phyloP scores from a whole-genome alignment of 805 yeast genomes.

The Kuraishia borneana region DNA sequence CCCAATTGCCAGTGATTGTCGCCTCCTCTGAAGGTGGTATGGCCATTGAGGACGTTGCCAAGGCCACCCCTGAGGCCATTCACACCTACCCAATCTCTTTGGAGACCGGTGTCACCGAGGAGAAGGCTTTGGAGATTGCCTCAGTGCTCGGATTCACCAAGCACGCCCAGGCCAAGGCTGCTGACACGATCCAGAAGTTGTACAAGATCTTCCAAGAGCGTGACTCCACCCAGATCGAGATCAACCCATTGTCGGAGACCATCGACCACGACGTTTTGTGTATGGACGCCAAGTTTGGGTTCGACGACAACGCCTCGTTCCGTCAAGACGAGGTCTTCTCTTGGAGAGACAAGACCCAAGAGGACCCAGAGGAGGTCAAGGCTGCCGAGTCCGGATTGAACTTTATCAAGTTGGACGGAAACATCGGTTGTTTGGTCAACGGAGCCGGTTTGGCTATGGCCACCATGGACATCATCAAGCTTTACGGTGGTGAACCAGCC shows the following conservation, averaged over 20 bases:
- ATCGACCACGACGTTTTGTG: slow-evolving; percentile 83
- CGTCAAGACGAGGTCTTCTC: slow-evolving; percentile 90
- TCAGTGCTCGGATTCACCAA: slow-evolving; percentile 69
- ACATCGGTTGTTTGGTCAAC: slow-evolving; percentile 96
- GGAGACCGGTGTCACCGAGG: slow-evolving; percentile 69
- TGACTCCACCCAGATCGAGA: slow-evolving; percentile 97
- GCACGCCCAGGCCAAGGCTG: slow-evolving; percentile 76
- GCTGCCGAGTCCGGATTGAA: slow-evolving; percentile 87
- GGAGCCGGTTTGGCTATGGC: slow-evolving; percentile 99
- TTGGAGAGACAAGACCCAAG: slow-evolving; percentile 97
- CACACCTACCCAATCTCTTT: slow-evolving; percentile 75
- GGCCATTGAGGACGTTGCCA: slow-evolving; percentile 99
- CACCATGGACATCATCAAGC: slow-evolving; percentile 97
- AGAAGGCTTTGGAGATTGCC: slow-evolving; percentile 68
- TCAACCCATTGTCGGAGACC: slow-evolving; percentile 95
- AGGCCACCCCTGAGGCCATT: slow-evolving; percentile 81
- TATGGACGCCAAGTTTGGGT: slow-evolving; percentile 98
- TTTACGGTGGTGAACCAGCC: slow-evolving; percentile 98
- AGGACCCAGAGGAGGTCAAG: slow-evolving; percentile 93
- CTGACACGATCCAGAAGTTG: slow-evolving; percentile 73
- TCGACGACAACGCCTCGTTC: slow-evolving; percentile 93
- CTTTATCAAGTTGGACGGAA: slow-evolving; percentile 96
- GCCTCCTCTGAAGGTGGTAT: slow-evolving; percentile 98
- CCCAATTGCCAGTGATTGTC: slow-evolving; percentile 84
- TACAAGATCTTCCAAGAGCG: slow-evolving; percentile 83